Percentiles rank a stretch among this genome's conserved stretches.
phyloP scores from a whole-genome alignment of 495 filamentous ascomycete species.

The Annulohypoxylon nitens region DNA sequence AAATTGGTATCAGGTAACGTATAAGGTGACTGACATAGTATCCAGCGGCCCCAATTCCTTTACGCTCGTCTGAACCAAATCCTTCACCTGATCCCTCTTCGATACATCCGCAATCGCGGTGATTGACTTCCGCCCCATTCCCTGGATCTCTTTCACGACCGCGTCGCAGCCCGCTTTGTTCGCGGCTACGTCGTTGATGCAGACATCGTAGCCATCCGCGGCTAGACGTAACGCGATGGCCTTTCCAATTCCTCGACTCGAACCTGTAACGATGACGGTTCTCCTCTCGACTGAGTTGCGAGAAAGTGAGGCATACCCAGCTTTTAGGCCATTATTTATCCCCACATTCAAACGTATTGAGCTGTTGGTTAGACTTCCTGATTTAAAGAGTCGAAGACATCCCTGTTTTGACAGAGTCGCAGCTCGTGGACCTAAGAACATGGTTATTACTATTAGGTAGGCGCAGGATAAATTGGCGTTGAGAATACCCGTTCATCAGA shows the following conservation, averaged over 20 bases:
- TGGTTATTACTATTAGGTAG: not conserved
- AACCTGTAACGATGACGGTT: conserved; percentile 71
- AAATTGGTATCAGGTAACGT: too few relatives aligned
- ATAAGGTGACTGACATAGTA: conserved; percentile 58
- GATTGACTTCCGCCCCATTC: conserved; percentile 58
- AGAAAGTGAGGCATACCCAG: conserved; percentile 27
- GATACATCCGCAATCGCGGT: conserved; percentile 68
- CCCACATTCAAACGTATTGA: not conserved
- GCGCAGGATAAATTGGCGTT: not conserved
- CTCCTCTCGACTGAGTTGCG: conserved; percentile 23
- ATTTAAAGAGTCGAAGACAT: conserved; percentile 12
- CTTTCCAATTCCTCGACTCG: conserved; percentile 69
- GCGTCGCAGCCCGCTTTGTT: conserved; percentile 61
- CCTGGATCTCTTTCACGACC: conserved; percentile 63
- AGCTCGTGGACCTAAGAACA: conserved; percentile 3
- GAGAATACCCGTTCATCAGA: not conserved
- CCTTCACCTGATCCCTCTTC: conserved; percentile 60
- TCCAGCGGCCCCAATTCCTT: conserved; percentile 65
- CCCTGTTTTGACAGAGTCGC: not conserved
- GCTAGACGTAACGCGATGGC: conserved; percentile 71
- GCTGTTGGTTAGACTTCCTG: not conserved
- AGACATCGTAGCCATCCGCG: conserved; percentile 70
- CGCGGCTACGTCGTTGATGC: conserved; percentile 69
- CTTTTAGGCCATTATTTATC: not conserved
- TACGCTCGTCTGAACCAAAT: conserved; percentile 63